Base-by-base conservation (phyloP, 768 basidiomycete species). In the Rhizopogon sp. region DNA sequence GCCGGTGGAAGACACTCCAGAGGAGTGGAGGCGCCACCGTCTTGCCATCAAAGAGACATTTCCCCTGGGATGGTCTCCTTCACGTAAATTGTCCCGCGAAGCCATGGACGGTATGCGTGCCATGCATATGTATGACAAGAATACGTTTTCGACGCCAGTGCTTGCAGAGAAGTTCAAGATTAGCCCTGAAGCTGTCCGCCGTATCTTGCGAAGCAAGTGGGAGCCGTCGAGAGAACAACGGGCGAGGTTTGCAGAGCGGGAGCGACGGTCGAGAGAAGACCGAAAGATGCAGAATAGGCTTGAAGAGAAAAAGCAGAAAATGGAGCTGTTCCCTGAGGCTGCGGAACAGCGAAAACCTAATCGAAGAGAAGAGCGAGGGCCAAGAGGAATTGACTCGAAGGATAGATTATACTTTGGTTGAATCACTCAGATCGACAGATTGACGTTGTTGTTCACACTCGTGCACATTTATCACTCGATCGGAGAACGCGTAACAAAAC, bases 71-170 rank as follows among this genome's bases (percentile, higher is more conserved):
- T 94, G 91, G 91, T 73, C 76, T 49, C 92, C 92, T 25, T 86
- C 87, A 54, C 84, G 83, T 62, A 90, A 90, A 66, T 66, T 94
- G 52, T 89, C 89, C 13, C 79, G 88, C 53, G 85, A 88, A 62
- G 90, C 90, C 37, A 93, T 93, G 90, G 85, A 87, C 58, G 84
- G 85, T 14, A 69, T 94, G 56, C 81, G 87, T 39, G 76, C 81
- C 44, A 74, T 93, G 54, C 79, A 91, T 65, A 70, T 71, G 40
- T 66, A 83, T 43, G 83, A 93, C 63, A 83, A 85, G 7, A 75
- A 74, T 46, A 79, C 71, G 45, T 91, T 87, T 71, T 79, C 76
- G 37, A 86, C 85, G 11, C 77, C 82, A 28, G 70, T 82, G 0
- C 80, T 94, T n/a, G 84, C 89, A 14, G 80, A 85, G 56, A 80